Evolutionary conservation across 106 monocot genomes (phyloP), one percentile per base, ranked within the genome.

Genomic region (Alisma plantagoaquatica): DNA sequence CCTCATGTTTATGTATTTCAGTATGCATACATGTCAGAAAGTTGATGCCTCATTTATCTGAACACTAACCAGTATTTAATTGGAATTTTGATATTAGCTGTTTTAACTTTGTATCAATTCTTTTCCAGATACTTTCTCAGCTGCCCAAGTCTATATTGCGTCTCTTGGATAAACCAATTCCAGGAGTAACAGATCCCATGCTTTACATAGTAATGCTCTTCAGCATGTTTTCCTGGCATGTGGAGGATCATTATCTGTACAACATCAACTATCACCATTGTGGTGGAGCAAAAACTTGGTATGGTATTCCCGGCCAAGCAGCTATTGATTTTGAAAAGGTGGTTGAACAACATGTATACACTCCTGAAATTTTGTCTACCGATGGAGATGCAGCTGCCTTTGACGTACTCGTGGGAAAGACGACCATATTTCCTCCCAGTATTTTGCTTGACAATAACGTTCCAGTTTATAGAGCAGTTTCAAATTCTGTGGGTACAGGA

Each of bases 181-280:
- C 93, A 25, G 94, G 94, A 75, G 87, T 94, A 44, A 94, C 94
- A 20, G 87, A 94, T 54, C 94, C 94, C 32, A 94, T 94, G 87
- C 80, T 94, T 47, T 94, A 94, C 67, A 94, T 94, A 31, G 94
- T 87, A 38, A 94, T 94, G 94, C 77, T 94, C 33, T 94, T 94
- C 63, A 94, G 94, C 56, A 83, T 94, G 83, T 94, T 87, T 63
- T 83, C 94, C 24, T 94, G 94, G 94, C 94, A 87, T 68, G 94
- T 94, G 14, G 94, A 94, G 78, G 94, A 94, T 67, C 94, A 94
- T n/a, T 94, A 83, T 59, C 56, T 96, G 21, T 96, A 96, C 94
- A 96, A 88, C 68, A 84, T 96, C 25, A 96, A 96, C 33, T 96
- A 96, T 83, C 94, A 96, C 54, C 94, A 96, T 59, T 96, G 94